Evolutionary conservation across 2,329 filamentous ascomycete genomes (phyloP).

Genomic region (Torrubiella hemipterigena): DNA sequence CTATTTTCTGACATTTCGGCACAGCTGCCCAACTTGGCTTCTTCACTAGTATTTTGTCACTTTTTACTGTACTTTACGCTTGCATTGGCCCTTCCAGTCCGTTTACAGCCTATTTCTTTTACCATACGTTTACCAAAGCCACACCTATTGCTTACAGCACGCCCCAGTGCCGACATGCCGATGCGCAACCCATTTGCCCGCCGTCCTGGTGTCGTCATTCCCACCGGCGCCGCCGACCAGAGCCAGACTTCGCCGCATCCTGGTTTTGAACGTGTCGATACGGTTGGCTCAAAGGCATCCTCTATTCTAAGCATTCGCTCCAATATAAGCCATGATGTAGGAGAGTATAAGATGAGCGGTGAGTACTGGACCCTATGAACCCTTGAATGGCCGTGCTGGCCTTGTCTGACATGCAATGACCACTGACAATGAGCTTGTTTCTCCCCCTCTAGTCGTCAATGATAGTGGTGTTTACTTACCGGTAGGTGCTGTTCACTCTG

Average conservation of each 20-base stretch:
- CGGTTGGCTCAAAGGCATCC: slow-evolving; percentile 48
- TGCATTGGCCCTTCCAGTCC: too few relatives aligned
- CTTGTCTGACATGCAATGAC: too few relatives aligned
- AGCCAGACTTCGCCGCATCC: slow-evolving; percentile 25
- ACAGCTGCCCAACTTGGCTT: too few relatives aligned
- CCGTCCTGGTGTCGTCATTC: slow-evolving; percentile 34
- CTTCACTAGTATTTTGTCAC: too few relatives aligned
- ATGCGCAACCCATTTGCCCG: slow-evolving; percentile 63
- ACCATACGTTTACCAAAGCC: too few relatives aligned
- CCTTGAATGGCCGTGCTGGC: too few relatives aligned
- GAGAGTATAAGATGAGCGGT: slow-evolving; percentile 75
- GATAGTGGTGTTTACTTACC: slow-evolving; percentile 92
- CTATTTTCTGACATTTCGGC: too few relatives aligned
- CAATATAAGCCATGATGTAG: slow-evolving; percentile 48
- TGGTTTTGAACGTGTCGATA: slow-evolving; percentile 51
- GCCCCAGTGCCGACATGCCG: slow-evolving; percentile 53
- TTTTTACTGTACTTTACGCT: too few relatives aligned
- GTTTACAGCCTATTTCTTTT: too few relatives aligned
- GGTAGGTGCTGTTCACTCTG: slow-evolving; percentile 36
- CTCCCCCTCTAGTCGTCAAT: slow-evolving; percentile 61
- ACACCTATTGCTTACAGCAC: too few relatives aligned
- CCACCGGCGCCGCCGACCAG: slow-evolving; percentile 39
- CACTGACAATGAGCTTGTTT: slow-evolving; percentile 12
- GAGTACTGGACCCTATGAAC: slow-evolving; percentile 21
- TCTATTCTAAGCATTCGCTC: slow-evolving; percentile 51